phyloP scores from a whole-genome alignment of 768 basidiomycete species.

The Pulveroboletus sp. region DNA sequence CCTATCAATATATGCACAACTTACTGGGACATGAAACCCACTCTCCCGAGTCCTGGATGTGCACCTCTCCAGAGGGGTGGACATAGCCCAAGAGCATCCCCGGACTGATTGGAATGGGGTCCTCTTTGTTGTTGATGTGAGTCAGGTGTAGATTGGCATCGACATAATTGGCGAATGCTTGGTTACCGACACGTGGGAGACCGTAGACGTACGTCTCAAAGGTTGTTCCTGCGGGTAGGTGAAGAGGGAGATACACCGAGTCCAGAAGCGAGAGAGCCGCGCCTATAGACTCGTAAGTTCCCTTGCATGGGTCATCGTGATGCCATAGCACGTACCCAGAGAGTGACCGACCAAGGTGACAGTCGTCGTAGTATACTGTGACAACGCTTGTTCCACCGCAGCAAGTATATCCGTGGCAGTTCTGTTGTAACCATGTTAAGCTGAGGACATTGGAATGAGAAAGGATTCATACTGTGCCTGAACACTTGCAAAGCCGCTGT shows the following conservation, averaged over 20 bases:
- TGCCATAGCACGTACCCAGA: slow-evolving; percentile 26
- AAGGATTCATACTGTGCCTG: slow-evolving; percentile 41
- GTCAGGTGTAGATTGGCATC: slow-evolving; percentile 45
- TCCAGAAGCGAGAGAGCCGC: slow-evolving; percentile 39
- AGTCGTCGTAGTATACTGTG: slow-evolving; percentile 29
- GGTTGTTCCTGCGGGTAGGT: slow-evolving; percentile 30
- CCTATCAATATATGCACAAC: not conserved
- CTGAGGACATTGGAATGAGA: not conserved
- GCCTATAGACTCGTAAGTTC: slow-evolving; percentile 14
- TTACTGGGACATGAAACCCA: slow-evolving; percentile 58
- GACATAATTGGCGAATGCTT: slow-evolving; percentile 57
- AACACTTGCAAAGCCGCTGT: slow-evolving; percentile 44
- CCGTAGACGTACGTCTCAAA: slow-evolving; percentile 35
- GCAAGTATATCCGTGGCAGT: slow-evolving; percentile 40
- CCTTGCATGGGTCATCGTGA: not conserved
- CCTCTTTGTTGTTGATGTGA: slow-evolving; percentile 53
- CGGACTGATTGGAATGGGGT: slow-evolving; percentile 37
- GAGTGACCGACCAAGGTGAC: slow-evolving; percentile 51
- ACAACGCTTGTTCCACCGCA: slow-evolving; percentile 43
- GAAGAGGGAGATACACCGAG: slow-evolving; percentile 39
- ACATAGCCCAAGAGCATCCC: slow-evolving; percentile 37
- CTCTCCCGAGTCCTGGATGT: slow-evolving; percentile 41
- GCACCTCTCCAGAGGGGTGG: slow-evolving; percentile 42
- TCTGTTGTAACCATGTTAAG: slow-evolving; percentile 19
- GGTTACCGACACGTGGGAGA: slow-evolving; percentile 49